phyloP scores from a whole-genome alignment of 768 basidiomycete species.

The Punctularia strigosozonata region DNA sequence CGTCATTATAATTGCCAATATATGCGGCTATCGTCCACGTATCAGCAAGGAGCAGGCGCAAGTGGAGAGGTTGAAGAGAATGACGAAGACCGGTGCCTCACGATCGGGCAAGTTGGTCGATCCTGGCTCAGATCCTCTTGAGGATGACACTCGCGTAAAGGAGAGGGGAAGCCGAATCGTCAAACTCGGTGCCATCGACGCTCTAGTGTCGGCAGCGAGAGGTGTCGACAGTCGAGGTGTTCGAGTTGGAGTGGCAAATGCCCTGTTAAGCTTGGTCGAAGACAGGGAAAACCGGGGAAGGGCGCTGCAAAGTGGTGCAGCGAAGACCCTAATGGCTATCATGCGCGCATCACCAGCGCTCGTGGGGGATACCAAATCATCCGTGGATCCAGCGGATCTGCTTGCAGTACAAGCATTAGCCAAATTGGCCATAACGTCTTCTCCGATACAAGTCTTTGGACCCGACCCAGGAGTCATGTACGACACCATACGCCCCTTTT shows the following conservation, averaged over 20 bases:
- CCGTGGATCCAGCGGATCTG: constrained; percentile 35
- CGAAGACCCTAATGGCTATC: constrained; percentile 47
- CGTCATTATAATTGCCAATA: constrained; percentile 61
- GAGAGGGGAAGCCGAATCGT: constrained; percentile 46
- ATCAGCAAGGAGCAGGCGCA: constrained; percentile 76
- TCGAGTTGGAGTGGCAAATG: constrained; percentile 42
- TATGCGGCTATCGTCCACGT: constrained; percentile 58
- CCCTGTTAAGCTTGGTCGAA: constrained; percentile 62
- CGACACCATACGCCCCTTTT: constrained; percentile 78
- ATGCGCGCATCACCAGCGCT: no score
- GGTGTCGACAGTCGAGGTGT: constrained; percentile 54
- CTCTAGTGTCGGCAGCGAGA: constrained; percentile 45
- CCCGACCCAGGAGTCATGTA: constrained; percentile 65
- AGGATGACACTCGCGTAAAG: constrained; percentile 58
- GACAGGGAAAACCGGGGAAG: constrained; percentile 68
- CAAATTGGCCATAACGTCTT: constrained; percentile 86
- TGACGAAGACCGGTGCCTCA: constrained; percentile 26
- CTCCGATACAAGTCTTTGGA: constrained; percentile 86
- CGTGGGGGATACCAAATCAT: constrained; percentile 27
- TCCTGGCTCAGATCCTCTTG: constrained; percentile 22
- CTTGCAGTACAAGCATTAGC: constrained; percentile 79
- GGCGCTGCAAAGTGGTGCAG: constrained; percentile 70
- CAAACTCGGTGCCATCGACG: constrained; percentile 49
- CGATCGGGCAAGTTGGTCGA: constrained; percentile 5
- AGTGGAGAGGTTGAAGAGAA: constrained; percentile 63